Percentiles rank a stretch among this genome's conserved stretches.
phyloP scores from a whole-genome alignment of 2,329 filamentous ascomycete genomes.

The Aspergillus pseudotamarii region DNA sequence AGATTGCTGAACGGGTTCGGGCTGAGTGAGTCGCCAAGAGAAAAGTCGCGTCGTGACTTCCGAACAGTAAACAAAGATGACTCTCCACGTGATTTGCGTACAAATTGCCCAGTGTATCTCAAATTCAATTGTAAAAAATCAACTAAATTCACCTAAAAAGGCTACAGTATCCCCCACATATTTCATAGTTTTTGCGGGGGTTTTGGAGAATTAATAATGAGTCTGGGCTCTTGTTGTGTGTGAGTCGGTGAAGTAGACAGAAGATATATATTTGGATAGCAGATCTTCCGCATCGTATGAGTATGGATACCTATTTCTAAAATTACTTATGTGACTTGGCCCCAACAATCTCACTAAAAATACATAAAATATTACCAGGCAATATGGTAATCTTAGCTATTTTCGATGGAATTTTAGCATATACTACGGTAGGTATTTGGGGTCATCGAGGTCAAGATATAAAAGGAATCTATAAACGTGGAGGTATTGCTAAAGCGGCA shows the following conservation, averaged over 20 bases:
- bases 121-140: not conserved
- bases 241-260: no score
- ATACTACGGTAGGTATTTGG: not conserved
- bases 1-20: not conserved
- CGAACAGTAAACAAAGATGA: not conserved
- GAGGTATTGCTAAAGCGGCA: not conserved
- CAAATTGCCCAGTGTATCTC: not conserved
- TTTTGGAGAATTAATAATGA: no score
- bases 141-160: no score
- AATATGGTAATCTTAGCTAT: fast-evolving
- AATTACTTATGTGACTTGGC: no score
- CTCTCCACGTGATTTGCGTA: not conserved
- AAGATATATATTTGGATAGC: no score
- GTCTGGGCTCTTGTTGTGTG: fast-evolving
- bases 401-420: not conserved
- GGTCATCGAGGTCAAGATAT: not conserved
- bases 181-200: fast-evolving
- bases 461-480: no score
- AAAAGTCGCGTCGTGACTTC: not conserved
- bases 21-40: not conserved
- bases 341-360: fast-evolving
- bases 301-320: no score
- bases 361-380: not conserved
- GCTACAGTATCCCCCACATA: no score
- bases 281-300: no score